Evolutionary conservation across 208 protist species (phyloP).

Genomic region (Kentomonas sorsogonicus): DNA sequence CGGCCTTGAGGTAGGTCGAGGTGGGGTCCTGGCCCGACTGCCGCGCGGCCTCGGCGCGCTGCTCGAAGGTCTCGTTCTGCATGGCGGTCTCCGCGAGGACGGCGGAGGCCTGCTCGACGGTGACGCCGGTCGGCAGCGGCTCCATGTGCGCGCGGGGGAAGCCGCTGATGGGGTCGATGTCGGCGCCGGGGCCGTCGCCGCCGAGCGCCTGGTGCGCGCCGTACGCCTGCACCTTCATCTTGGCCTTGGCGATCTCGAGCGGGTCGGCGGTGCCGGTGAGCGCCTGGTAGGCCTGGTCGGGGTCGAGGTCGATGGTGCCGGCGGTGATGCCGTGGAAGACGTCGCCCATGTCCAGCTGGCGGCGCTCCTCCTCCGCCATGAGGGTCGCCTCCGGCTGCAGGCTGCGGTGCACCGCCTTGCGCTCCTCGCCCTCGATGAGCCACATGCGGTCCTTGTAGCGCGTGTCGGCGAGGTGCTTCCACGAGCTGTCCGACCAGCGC

Average conservation of each 20-base stretch:
- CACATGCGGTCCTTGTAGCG: slow-evolving; percentile 87
- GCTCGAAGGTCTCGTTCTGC: slow-evolving; percentile 78
- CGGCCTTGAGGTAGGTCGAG: slow-evolving; percentile 48
- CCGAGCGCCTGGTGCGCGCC: slow-evolving; percentile 59
- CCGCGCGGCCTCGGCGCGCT: slow-evolving; percentile 52
- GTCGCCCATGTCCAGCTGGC: slow-evolving; percentile 79
- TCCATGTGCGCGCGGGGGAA: slow-evolving; percentile 73
- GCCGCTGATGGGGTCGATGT: slow-evolving; percentile 71
- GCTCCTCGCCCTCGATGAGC: slow-evolving; percentile 85
- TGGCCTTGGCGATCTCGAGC: slow-evolving; percentile 79
- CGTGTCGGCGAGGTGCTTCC: slow-evolving; percentile 85
- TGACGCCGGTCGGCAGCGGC: slow-evolving; percentile 72
- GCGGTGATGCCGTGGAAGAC: slow-evolving; percentile 70
- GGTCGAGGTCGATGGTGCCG: slow-evolving; percentile 77
- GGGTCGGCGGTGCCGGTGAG: slow-evolving; percentile 79
- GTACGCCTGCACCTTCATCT: slow-evolving; percentile 82
- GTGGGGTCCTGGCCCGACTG: slow-evolving; percentile 53
- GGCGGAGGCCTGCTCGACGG: slow-evolving; percentile 74
- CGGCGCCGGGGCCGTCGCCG: slow-evolving; percentile 16
- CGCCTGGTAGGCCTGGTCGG: slow-evolving; percentile 82
- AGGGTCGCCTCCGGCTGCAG: slow-evolving; percentile 50
- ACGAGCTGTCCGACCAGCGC: slow-evolving; percentile 86
- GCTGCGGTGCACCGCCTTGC: slow-evolving; percentile 78
- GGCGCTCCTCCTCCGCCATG: slow-evolving; percentile 70
- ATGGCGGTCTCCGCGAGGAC: slow-evolving; percentile 70